Percentiles rank a stretch among this genome's conserved stretches.
These are phyloP conservation scores for Micractinium sp. DNA, from an alignment of 139 green algal genomes.

Conservation along the genomic window DNA sequence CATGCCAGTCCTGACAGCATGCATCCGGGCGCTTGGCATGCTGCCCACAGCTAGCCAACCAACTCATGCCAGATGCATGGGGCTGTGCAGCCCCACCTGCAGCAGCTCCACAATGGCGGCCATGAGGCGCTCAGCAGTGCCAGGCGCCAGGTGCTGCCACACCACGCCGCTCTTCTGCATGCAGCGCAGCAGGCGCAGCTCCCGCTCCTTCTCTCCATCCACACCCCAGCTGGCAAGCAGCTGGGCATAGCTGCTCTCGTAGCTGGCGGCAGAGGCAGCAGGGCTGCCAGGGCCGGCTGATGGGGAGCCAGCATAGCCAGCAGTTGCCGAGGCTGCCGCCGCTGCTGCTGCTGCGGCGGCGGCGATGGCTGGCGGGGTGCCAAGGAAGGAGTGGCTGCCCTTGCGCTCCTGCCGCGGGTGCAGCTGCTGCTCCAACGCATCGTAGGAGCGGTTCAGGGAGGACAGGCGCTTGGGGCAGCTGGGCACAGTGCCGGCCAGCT, in stretches of 20 bases:
- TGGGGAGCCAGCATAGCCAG: too few species aligned
- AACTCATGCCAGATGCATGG: too few species aligned
- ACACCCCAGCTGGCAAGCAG: not conserved
- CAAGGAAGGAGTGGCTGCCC: not conserved
- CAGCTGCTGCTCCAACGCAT: conserved; percentile 8
- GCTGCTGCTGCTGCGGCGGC: not conserved
- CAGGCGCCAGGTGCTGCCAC: conserved; percentile 2
- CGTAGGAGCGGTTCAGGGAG: conserved; percentile 19
- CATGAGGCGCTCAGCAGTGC: not conserved
- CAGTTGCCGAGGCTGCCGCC: not conserved
- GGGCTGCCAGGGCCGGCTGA: not conserved
- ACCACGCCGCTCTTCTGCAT: conserved; percentile 1
- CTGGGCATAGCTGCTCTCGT: not conserved
- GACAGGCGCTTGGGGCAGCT: conserved; percentile 13
- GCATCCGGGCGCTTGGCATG: not conserved
- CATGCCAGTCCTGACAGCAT: not conserved
- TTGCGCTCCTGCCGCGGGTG: not conserved
- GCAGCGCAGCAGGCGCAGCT: conserved; percentile 18
- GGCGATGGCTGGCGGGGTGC: not conserved
- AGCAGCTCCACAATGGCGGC: not conserved
- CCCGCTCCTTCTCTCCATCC: not conserved
- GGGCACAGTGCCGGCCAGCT: not conserved
- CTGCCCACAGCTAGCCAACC: too few species aligned
- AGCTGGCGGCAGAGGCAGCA: not conserved
- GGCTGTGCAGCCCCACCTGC: not conserved